phyloP scores from a whole-genome alignment of 148 eudicot genomes.

The Polygonum aviculare region DNA sequence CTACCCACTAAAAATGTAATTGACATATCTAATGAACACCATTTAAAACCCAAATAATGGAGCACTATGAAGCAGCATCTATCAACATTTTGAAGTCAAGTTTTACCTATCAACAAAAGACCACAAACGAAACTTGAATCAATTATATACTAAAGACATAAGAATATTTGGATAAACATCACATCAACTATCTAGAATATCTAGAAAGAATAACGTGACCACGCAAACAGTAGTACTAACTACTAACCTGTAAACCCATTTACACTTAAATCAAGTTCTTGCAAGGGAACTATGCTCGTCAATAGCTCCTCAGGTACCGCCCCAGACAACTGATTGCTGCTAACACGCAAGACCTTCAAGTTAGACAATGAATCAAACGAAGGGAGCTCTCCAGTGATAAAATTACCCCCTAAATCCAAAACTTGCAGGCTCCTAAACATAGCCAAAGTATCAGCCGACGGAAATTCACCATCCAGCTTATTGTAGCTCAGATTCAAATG shows the following conservation, averaged over 20 bases:
- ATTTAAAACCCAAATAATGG: neutral
- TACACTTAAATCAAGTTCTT: constrained; percentile 76
- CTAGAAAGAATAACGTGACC: neutral
- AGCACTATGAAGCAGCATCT: neutral
- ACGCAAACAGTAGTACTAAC: constrained; percentile 26
- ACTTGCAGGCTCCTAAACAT: constrained; percentile 64
- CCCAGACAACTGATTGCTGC: constrained; percentile 58
- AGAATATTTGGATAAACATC: neutral
- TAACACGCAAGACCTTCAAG: constrained; percentile 55
- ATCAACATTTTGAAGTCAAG: neutral
- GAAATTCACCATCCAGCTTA: constrained; percentile 47
- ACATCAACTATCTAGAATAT: neutral
- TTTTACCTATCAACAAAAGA: neutral
- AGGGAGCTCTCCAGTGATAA: constrained; percentile 60
- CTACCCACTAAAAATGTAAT: neutral
- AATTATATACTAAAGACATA: neutral
- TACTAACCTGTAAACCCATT: constrained; percentile 83
- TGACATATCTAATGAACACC: neutral
- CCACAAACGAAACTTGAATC: neutral
- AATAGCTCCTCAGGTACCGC: constrained; percentile 50
- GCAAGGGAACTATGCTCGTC: constrained; percentile 44
- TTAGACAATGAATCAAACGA: constrained; percentile 40
- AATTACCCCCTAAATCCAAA: constrained; percentile 72
- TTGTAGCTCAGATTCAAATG: constrained; percentile 63
- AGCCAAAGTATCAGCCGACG: constrained; percentile 31